Conservation (phyloP, 352 stramenopile species). For the Phytophthora citricola region DNA sequence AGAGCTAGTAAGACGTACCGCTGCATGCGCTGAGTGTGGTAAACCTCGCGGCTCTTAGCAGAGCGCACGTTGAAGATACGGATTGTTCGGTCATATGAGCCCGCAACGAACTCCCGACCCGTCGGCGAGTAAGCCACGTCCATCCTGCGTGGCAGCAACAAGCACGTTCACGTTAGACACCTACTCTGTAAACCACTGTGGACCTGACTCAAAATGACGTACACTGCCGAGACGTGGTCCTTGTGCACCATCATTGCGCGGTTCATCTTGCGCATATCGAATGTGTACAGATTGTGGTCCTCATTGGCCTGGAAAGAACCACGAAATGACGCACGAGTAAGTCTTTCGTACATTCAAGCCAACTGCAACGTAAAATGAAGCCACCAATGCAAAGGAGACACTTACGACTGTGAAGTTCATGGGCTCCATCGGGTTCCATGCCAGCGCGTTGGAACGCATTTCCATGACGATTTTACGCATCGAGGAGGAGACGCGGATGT, state of each 20-base stretch:
- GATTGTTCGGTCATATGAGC: constrained; percentile 98
- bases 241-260: constrained; percentile 96
- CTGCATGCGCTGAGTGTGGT: constrained; percentile 99
- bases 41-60: constrained; percentile 92
- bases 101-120: constrained; percentile 98
- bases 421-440: constrained; percentile 99
- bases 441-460: constrained; percentile 98
- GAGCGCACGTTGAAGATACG: constrained; percentile 95
- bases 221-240: constrained; percentile 98
- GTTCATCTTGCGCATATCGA: constrained; percentile 99
- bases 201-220: constrained; percentile 39
- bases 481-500: constrained; percentile 90
- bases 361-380: constrained; percentile 3
- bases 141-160: constrained; percentile 74
- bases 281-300: constrained; percentile 99
- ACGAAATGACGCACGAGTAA: constrained; percentile 6
- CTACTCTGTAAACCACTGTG: constrained; percentile 4
- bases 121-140: constrained; percentile 97
- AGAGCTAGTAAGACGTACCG: constrained; percentile 51
- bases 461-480: constrained; percentile 97
- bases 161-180: constrained; percentile 31
- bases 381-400: constrained; percentile 20
- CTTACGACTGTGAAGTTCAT: constrained; percentile 98
- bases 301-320: constrained; percentile 92
- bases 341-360: constrained; percentile 18